Percentiles rank a stretch among this genome's conserved stretches.
Evolutionary conservation across 306 rosid species (phyloP).

Genomic region (Alnus rubra): DNA sequence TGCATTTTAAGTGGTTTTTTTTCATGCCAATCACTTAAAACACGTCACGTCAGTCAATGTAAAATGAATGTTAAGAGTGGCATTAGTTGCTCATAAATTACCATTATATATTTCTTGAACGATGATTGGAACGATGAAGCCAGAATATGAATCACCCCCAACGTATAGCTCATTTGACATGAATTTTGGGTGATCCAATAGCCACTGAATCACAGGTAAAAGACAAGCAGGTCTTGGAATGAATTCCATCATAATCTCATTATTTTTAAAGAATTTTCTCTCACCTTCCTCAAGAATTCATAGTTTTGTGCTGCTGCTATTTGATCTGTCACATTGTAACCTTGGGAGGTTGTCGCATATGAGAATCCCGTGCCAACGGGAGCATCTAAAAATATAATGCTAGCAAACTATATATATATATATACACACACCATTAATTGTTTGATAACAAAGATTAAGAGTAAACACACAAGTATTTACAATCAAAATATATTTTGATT

Average conservation of each 20-base stretch:
- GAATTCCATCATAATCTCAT: too few relatives aligned
- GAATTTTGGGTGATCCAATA: slow-evolving; percentile 22
- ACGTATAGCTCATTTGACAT: slow-evolving; percentile 13
- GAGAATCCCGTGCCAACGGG: slow-evolving; percentile 39
- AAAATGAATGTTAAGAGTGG: background rate
- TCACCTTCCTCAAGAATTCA: slow-evolving; percentile 34
- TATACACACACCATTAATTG: too few relatives aligned
- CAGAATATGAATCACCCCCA: slow-evolving; percentile 33
- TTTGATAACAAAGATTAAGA: too few relatives aligned
- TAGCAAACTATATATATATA: slow-evolving; percentile 21
- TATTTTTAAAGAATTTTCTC: background rate
- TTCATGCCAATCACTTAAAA: background rate
- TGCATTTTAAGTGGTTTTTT: background rate
- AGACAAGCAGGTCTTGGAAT: background rate
- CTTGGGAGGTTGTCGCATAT: slow-evolving; percentile 26
- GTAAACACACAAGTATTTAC: too few relatives aligned
- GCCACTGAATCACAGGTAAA: slow-evolving; percentile 26
- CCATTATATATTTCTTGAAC: slow-evolving; percentile 25
- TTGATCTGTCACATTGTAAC: slow-evolving; percentile 28
- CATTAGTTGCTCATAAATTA: background rate
- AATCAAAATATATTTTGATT: too few relatives aligned
- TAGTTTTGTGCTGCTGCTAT: slow-evolving; percentile 13
- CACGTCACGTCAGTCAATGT: background rate
- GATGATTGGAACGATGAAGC: slow-evolving; percentile 25
- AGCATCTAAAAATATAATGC: slow-evolving; percentile 31